Evolutionary conservation across 2,329 filamentous ascomycete species (phyloP).

Genomic region (Trichoderma lentiforme): DNA sequence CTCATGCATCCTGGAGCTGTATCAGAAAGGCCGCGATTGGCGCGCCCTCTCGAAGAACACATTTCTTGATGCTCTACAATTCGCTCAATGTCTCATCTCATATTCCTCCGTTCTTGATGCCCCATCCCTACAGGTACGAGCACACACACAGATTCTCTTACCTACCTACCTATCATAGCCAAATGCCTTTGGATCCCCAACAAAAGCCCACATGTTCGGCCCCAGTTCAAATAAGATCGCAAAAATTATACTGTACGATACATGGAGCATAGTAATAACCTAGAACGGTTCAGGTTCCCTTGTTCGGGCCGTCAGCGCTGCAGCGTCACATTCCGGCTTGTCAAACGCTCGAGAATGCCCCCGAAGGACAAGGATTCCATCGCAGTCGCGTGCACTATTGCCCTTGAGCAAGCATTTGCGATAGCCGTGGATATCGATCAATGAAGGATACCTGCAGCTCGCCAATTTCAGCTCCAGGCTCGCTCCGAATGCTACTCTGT

Average conservation of each 20-base stretch:
- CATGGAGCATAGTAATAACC: not conserved
- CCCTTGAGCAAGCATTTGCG: not conserved
- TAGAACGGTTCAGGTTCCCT: not conserved
- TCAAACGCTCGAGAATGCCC: conserved; percentile 1
- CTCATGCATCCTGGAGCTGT: not conserved
- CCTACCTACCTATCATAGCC: not conserved
- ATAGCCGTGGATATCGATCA: not conserved
- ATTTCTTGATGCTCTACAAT: not conserved
- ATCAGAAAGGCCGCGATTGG: not conserved
- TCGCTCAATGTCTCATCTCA: not conserved
- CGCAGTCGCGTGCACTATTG: conserved; percentile 2
- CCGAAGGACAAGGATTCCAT: not conserved
- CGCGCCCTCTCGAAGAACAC: not conserved
- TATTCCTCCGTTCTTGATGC: not conserved
- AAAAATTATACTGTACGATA: not conserved
- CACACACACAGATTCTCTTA: not conserved
- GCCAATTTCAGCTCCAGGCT: not conserved
- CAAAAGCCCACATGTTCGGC: not conserved
- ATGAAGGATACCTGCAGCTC: not conserved
- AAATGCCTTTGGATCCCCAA: not conserved
- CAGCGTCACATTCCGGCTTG: not conserved
- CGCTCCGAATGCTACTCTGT: not conserved
- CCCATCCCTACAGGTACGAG: not conserved
- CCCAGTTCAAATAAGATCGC: not conserved
- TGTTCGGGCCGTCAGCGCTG: conserved; percentile 1